Evolutionary conservation across 495 filamentous ascomycete species (phyloP), one percentile per base, ranked within the genome.

Genomic region (Xylaria acuta): DNA sequence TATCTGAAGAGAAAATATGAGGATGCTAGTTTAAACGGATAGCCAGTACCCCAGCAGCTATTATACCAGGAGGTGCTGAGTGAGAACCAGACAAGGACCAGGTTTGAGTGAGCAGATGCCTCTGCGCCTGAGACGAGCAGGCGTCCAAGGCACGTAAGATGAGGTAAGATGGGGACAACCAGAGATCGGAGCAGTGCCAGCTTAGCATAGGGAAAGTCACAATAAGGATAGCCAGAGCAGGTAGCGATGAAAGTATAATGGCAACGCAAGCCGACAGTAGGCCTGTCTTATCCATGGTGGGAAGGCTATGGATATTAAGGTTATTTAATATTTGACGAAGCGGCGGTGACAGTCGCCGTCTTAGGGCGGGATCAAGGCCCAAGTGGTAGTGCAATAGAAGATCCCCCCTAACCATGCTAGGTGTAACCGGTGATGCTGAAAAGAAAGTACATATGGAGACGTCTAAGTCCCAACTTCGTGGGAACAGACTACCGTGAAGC

Each of bases 351-450:
- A 79, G 71, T 72, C 72, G 75, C 72, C 59, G 47, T 72, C 49
- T 77, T 22, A 77, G 76, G 76, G 77, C 77, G 76, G 75, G 76
- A 78, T 78, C 71, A 67, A 77, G 72, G 75, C 74, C 72, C 75
- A 75, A 79, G 72, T 38, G 72, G 49, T 69, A 73, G 75, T 51
- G 69, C 60, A 54, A 75, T 76, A 77, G 75, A 71, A 74, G 75
- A 77, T 67, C 77, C 75, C 77, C 76, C 76, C 73, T n/a, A 73
- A 79, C 74, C 67, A 74, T 77, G 77, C 77, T 73, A 79, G 77
- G 77, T 79, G 73, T 78, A 79, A 79, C 76, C 76, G 76, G 76
- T 76, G 77, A 79, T 79, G 76, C 71, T 78, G 74, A 77, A 76
- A 79, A 74, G 75, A 58, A 71, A 66, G 67, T 69, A 78, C 73